phyloP scores from a whole-genome alignment of 441 rosid species.

The Arabidopsis hybrid region DNA sequence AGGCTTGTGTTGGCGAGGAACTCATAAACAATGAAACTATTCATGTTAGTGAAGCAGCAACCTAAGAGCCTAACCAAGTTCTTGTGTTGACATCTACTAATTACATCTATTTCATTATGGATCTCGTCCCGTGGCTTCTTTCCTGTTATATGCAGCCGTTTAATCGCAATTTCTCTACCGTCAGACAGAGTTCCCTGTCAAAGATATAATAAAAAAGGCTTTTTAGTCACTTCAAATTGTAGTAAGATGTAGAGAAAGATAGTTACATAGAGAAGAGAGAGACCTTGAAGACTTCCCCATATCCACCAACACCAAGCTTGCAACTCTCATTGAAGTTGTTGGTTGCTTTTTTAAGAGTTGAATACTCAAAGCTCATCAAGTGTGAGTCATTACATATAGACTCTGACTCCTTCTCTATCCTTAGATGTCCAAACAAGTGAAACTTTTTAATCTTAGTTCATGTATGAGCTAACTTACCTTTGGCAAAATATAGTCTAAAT shows the following conservation, averaged over 20 bases:
- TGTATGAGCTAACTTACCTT: background rate
- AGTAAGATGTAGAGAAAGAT: conserved; percentile 1
- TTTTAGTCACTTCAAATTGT: background rate
- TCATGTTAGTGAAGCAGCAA: conserved; percentile 66
- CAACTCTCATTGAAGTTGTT: conserved; percentile 48
- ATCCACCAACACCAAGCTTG: conserved; percentile 76
- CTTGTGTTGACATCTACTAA: conserved; percentile 66
- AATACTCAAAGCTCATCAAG: conserved; percentile 60
- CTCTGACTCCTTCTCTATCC: conserved; percentile 52
- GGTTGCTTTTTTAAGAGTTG: conserved; percentile 60
- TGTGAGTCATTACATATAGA: conserved; percentile 41
- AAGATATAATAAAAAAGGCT: background rate
- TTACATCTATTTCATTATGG: conserved; percentile 65
- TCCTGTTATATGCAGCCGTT: conserved; percentile 53
- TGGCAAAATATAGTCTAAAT: conserved; percentile 1
- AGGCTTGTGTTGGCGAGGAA: conserved; percentile 68
- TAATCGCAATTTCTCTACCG: conserved; percentile 77
- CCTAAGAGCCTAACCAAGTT: conserved; percentile 70
- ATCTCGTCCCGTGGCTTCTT: conserved; percentile 50
- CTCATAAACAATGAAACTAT: conserved; percentile 67
- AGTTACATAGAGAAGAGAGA: background rate
- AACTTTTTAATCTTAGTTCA: conserved; percentile 22
- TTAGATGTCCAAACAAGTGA: conserved; percentile 44
- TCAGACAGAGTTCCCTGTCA: conserved; percentile 66
- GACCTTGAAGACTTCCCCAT: conserved; percentile 70